Conservation (phyloP, 306 rosid genomes). For the Rosa lucieae region DNA sequence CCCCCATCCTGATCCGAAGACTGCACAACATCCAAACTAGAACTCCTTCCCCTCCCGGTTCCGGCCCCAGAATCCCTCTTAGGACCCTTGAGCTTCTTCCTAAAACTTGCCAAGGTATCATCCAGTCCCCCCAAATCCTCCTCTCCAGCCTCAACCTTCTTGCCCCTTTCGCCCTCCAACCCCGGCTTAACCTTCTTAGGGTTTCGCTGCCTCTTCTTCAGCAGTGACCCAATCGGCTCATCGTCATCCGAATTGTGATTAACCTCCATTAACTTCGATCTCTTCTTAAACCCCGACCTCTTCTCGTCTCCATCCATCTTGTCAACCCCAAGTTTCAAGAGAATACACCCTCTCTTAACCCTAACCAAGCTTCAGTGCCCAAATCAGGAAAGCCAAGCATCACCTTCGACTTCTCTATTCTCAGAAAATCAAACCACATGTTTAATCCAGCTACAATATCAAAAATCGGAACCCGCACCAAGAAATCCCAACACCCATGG, state of each 20-base stretch:
- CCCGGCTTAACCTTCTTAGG: constrained; percentile 51
- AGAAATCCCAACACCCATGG: constrained; percentile 26
- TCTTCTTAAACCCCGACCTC: constrained; percentile 53
- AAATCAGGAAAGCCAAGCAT: constrained; percentile 32
- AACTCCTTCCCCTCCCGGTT: constrained; percentile 35
- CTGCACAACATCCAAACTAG: constrained; percentile 37
- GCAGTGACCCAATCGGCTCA: constrained; percentile 78
- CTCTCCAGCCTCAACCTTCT: constrained; percentile 40
- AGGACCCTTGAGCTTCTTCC: constrained; percentile 93
- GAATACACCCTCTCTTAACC: constrained; percentile 28
- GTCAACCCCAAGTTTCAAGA: constrained; percentile 40
- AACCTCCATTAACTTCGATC: constrained; percentile 54
- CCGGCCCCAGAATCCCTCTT: constrained; percentile 67
- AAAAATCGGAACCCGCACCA: constrained; percentile 19
- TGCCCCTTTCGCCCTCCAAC: constrained; percentile 40
- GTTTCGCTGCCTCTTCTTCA: constrained; percentile 63
- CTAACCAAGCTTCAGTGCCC: constrained; percentile 52
- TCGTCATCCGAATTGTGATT: constrained; percentile 66
- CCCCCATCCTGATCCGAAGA: constrained; percentile 34
- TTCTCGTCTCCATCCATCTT: constrained; percentile 69
- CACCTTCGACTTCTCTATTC: constrained; percentile 42
- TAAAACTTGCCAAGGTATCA: constrained; percentile 88
- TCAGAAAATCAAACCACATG: constrained; percentile 37
- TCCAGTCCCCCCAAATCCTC: constrained; percentile 74
- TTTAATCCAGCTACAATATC: constrained; percentile 19